Evolutionary conservation across 2,329 filamentous ascomycete species (phyloP).

Genomic region (Calycina herbarum): DNA sequence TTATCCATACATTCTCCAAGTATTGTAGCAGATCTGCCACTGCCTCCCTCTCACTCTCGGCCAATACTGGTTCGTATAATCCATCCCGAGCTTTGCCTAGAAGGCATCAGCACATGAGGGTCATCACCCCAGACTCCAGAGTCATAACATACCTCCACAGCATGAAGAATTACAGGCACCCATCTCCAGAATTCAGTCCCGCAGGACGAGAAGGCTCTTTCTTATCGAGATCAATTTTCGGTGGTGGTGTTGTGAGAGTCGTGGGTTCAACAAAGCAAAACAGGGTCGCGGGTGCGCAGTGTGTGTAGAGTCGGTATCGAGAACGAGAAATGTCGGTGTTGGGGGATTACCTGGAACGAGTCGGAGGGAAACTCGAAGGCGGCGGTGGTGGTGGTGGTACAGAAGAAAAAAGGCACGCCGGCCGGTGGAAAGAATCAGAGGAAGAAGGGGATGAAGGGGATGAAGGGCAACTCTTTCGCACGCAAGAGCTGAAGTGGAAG

Average conservation of each 20-base stretch:
- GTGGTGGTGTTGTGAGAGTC: conserved; percentile 27
- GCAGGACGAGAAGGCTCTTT: conserved; percentile 30
- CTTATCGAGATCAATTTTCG: conserved; percentile 27
- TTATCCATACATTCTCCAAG: conserved; percentile 77
- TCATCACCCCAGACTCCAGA: conserved; percentile 10
- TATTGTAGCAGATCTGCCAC: conserved; percentile 94
- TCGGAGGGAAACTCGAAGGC: conserved; percentile 10
- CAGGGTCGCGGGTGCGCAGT: conserved; percentile 12
- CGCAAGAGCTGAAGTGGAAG: neutral
- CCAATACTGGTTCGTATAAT: conserved; percentile 82
- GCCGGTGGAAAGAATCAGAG: conserved; percentile 14
- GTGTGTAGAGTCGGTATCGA: neutral
- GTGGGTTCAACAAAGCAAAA: conserved; percentile 28
- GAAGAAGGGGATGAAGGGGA: neutral
- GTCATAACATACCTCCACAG: conserved; percentile 51
- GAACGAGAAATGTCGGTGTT: conserved; percentile 2
- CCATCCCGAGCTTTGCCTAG: conserved; percentile 76
- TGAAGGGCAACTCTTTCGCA: neutral
- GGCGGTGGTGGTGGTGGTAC: conserved; percentile 18
- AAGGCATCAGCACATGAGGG: conserved; percentile 36
- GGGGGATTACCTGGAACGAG: neutral
- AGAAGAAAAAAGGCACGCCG: conserved; percentile 16
- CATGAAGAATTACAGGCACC: conserved; percentile 62
- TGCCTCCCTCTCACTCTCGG: conserved; percentile 94
- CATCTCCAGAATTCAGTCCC: conserved; percentile 48